phyloP scores from a whole-genome alignment of 768 basidiomycete genomes.

The Gelatoporia subvermispora region DNA sequence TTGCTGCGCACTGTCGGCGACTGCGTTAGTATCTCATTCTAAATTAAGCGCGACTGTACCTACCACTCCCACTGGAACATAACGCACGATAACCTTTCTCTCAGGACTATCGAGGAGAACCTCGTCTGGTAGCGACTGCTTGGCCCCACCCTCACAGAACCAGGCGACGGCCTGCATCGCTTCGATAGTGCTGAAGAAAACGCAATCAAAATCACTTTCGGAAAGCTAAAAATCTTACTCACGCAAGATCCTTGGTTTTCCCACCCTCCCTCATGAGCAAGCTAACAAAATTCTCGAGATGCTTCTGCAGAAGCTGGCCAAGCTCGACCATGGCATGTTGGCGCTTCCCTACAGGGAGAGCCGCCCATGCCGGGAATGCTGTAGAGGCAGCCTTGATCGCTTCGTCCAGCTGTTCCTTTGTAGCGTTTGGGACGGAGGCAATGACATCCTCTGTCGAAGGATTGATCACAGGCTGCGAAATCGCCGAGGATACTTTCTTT shows the following conservation, averaged over 20 bases:
- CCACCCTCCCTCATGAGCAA: constrained; percentile 8
- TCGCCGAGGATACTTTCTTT: constrained; percentile 1
- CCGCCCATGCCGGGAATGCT: constrained; percentile 8
- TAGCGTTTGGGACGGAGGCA: constrained; percentile 5
- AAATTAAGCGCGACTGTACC: background rate
- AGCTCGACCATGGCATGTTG: background rate
- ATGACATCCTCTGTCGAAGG: constrained; percentile 6
- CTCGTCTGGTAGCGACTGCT: constrained; percentile 4
- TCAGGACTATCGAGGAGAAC: background rate
- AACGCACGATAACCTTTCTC: constrained; percentile 2
- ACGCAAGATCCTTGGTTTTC: constrained; percentile 6
- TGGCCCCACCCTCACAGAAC: background rate
- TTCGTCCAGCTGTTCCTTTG: constrained; percentile 7
- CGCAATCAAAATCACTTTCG: too few relatives aligned
- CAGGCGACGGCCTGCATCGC: background rate
- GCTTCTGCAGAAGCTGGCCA: constrained; percentile 1
- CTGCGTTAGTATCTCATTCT: background rate
- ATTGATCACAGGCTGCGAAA: constrained; percentile 1
- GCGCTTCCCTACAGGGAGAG: constrained; percentile 3
- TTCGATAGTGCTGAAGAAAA: background rate
- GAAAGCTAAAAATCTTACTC: background rate
- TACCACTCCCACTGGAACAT: constrained; percentile 7
- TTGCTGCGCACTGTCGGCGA: background rate
- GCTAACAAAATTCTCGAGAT: background rate
- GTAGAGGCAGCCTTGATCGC: constrained; percentile 4